Conservation (phyloP, 148 eudicot genomes). For the Tetragonia tetragonoides region DNA sequence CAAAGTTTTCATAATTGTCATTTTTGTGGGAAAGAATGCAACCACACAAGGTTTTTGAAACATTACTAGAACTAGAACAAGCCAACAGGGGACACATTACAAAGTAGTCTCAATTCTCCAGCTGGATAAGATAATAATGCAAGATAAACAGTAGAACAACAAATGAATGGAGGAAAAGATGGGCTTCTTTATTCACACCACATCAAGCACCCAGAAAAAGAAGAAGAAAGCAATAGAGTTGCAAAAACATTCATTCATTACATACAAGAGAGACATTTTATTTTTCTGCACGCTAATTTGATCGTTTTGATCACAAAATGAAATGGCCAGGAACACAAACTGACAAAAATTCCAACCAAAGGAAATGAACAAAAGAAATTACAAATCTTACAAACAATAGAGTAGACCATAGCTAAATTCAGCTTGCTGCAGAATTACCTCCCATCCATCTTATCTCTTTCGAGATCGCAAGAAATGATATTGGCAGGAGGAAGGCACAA, state of each 20-base stretch:
- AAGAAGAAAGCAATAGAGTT: slow-evolving; percentile 7
- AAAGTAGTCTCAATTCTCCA: not conserved
- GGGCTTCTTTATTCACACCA: slow-evolving; percentile 13
- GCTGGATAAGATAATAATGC: not conserved
- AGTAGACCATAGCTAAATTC: not conserved
- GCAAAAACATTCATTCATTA: not conserved
- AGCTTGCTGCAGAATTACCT: not conserved
- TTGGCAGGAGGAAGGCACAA: not conserved
- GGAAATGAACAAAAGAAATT: not conserved
- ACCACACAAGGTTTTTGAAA: no score
- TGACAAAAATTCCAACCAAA: slow-evolving; percentile 15
- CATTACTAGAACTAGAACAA: no score
- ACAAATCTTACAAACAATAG: slow-evolving; percentile 8
- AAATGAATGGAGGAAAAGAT: not conserved
- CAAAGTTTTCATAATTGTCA: no score
- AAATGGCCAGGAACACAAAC: slow-evolving; percentile 4
- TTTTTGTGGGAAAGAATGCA: no score
- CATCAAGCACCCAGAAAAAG: not conserved
- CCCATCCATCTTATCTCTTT: not conserved
- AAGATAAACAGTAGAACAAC: not conserved
- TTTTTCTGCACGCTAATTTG: slow-evolving; percentile 13
- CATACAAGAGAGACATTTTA: not conserved
- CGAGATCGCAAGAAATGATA: not conserved
- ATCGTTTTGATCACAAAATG: slow-evolving; percentile 9
- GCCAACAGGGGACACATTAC: not conserved